phyloP scores from a whole-genome alignment of 2,329 filamentous ascomycete species.

The Bipolaris victoriae region DNA sequence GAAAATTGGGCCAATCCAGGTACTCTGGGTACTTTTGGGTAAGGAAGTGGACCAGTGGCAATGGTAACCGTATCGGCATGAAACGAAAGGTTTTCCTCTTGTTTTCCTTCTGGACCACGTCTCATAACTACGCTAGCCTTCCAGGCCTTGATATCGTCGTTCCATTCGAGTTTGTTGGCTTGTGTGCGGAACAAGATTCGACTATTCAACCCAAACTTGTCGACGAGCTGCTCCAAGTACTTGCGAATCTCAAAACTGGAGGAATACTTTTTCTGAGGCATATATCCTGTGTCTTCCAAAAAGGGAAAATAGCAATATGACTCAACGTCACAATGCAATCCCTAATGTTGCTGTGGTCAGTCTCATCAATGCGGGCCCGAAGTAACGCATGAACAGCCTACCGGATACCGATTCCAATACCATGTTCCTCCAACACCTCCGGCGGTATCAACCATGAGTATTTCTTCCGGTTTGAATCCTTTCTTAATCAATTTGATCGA shows the following conservation, averaged over 20 bases:
- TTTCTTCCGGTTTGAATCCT: slow-evolving; percentile 42
- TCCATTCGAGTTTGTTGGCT: slow-evolving; percentile 52
- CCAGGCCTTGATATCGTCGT: slow-evolving; percentile 50
- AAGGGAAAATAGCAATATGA: slow-evolving; percentile 64
- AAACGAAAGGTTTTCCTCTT: slow-evolving; percentile 21
- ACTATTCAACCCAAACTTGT: slow-evolving; percentile 38
- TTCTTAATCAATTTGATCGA: slow-evolving; percentile 46
- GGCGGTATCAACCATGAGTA: slow-evolving; percentile 52
- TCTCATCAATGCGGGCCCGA: neutral
- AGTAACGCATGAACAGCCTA: neutral
- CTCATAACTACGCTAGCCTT: slow-evolving; percentile 22
- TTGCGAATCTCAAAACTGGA: slow-evolving; percentile 53
- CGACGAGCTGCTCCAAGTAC: slow-evolving; percentile 45
- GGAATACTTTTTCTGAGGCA: slow-evolving; percentile 58
- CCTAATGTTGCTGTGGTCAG: neutral
- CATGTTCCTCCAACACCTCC: slow-evolving; percentile 56
- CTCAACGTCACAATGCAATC: slow-evolving; percentile 62
- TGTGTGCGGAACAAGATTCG: slow-evolving; percentile 54
- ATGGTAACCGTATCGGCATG: slow-evolving; percentile 47
- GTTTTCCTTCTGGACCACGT: slow-evolving; percentile 26
- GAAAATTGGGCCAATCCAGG: slow-evolving; percentile 48
- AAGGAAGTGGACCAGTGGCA: slow-evolving; percentile 50
- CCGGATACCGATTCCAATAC: slow-evolving; percentile 51
- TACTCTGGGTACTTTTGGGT: slow-evolving; percentile 56
- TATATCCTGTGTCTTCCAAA: slow-evolving; percentile 64